Evolutionary conservation across 495 filamentous ascomycete species (phyloP), one percentile per base, ranked within the genome.

Genomic region (Xylaria telfairii): DNA sequence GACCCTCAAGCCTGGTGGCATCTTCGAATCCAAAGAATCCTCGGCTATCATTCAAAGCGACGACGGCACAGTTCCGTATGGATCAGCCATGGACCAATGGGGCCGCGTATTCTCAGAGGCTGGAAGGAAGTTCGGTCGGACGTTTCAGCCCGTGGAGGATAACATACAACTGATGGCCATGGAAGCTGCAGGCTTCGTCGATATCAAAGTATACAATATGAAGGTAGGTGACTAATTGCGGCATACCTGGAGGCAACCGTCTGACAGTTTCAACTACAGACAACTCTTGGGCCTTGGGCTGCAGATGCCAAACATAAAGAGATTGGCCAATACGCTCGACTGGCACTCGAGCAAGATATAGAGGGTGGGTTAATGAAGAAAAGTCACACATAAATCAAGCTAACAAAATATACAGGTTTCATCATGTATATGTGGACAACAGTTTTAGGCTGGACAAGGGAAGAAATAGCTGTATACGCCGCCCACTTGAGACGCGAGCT

Each of bases 231-330:
- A 3, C n/a, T 12, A 24, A 28, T 21, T 24, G 1, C 19, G 6
- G 10, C 12, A 32, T 30, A 68, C n/a, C 21, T 19, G 2, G 21
- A 53, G 30, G 56, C 47, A 32, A 2, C 9, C 4, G 6, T 24
- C 49, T 62, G 19, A 68, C 51, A 65, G 56, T 70, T 49, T 26
- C 10, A 28, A 3, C 49, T 34, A 59, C 69, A 81, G 81, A 68
- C 72, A 71, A 87, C 87, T 1, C 62, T 88, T 26, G 84, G 85
- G 7, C 75, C 81, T 0, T 90, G 89, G 88, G 76, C 86, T 0
- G 77, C 72, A 6, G 85, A 90, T 44, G 76, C 76, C n/a, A 79
- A 80, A 47, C 46, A 83, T 54, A 87, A 83, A 72, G 81, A 87
- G 71, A 79, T 88, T 32, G 88, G 87, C 1, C 71, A 74, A n/a